Conservation (phyloP, 2,329 filamentous ascomycete genomes). For the Talaromyces sp. region DNA sequence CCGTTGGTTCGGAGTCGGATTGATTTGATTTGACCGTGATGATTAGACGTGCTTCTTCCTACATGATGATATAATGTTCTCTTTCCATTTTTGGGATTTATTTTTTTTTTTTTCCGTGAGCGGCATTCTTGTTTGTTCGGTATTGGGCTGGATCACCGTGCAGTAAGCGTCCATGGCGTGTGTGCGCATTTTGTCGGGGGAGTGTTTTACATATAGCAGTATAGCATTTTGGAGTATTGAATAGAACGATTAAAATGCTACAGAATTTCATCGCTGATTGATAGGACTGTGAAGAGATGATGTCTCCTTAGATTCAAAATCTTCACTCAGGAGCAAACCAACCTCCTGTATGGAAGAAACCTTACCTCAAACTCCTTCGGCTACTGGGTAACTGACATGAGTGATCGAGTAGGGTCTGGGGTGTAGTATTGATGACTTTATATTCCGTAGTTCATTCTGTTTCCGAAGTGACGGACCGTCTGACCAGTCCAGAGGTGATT, state of each 20-base stretch:
- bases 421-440: background rate
- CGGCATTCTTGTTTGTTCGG: background rate
- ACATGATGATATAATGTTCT: constrained; percentile 1
- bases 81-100: background rate
- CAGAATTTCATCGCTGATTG: too few species aligned
- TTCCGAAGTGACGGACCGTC: background rate
- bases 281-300: background rate
- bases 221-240: background rate
- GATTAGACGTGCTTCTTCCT: background rate
- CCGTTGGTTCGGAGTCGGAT: constrained; percentile 14
- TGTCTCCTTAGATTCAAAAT: background rate
- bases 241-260: background rate
- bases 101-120: too few species aligned
- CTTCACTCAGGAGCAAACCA: background rate
- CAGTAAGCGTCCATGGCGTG: constrained; percentile 2
- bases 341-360: background rate
- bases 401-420: too few species aligned
- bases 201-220: background rate
- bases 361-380: background rate
- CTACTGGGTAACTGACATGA: too few species aligned
- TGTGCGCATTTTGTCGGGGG: background rate
- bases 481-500: background rate
- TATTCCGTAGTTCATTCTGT: background rate
- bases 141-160: constrained; percentile 2
- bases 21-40: constrained; percentile 1